A percentile compares a stretch with the other conserved stretches of the same genome.
These are phyloP conservation scores for Atalantia buxifolia DNA, from an alignment of 345 rosid genomes.

Conservation along the genomic window DNA sequence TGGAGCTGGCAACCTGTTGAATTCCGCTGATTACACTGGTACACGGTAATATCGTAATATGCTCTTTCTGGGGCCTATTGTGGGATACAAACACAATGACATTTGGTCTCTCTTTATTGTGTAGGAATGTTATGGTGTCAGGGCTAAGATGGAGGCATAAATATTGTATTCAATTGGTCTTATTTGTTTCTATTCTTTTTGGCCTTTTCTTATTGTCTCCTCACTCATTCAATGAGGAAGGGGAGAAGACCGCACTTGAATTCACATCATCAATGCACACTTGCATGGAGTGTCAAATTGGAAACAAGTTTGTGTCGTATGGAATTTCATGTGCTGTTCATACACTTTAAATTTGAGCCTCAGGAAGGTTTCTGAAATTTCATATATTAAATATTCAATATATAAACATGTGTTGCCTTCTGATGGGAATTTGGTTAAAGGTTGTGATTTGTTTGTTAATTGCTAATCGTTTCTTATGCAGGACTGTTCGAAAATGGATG, in stretches of 20 bases:
- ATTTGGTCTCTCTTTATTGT: not conserved
- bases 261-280: not conserved
- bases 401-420: conserved; percentile 5
- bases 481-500: conserved; percentile 57
- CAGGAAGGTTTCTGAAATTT: not conserved
- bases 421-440: not conserved
- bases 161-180: not conserved
- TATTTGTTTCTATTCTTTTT: not conserved
- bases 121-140: not conserved
- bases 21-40: not conserved
- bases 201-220: not conserved
- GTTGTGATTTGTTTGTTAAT: not conserved
- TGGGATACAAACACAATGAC: not conserved
- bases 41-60: not conserved
- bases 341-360: not conserved
- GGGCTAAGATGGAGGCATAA: not conserved
- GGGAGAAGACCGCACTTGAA: not conserved
- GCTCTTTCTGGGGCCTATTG: not conserved
- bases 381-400: not conserved
- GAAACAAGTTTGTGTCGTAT: not conserved
- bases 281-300: not conserved
- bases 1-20: not conserved
- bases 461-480: conserved; percentile 26
- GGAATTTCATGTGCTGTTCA: not conserved
- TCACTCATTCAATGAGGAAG: not conserved